Conservation (phyloP, 768 basidiomycete genomes). For the Flagelloscypha sp. region DNA sequence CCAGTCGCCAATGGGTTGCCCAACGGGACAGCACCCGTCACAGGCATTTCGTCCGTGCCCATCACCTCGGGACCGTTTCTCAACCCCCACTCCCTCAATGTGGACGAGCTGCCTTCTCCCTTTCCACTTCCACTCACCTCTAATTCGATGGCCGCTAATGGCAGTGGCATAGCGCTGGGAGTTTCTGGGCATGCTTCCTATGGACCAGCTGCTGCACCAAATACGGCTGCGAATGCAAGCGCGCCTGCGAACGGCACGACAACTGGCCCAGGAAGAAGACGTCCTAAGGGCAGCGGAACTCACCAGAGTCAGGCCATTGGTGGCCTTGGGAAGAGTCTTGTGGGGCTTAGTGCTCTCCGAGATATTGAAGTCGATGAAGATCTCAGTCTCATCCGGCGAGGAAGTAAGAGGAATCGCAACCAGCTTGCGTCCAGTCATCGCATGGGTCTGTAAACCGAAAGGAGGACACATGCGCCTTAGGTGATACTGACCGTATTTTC, state of each 20-base stretch:
- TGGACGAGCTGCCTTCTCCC: conserved; percentile 81
- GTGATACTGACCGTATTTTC: too few relatives aligned
- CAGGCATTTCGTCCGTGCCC: conserved; percentile 45
- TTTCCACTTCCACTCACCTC: conserved; percentile 70
- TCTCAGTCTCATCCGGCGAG: conserved; percentile 69
- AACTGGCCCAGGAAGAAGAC: conserved; percentile 34
- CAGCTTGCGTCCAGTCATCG: too few relatives aligned
- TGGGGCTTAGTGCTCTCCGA: conserved; percentile 46
- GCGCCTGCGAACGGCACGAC: conserved; percentile 23
- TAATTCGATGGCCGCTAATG: conserved; percentile 30
- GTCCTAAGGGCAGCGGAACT: conserved; percentile 44
- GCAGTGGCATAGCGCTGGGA: conserved; percentile 15
- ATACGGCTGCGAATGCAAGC: conserved; percentile 9
- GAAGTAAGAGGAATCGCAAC: conserved; percentile 54
- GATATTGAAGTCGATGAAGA: conserved; percentile 70
- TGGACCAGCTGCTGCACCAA: conserved; percentile 12
- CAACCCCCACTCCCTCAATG: conserved; percentile 78
- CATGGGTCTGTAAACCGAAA: too few relatives aligned
- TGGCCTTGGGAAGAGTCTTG: conserved; percentile 67
- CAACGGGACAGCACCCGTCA: too few relatives aligned
- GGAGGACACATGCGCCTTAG: too few relatives aligned
- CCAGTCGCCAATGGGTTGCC: too few relatives aligned
- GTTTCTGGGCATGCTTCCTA: background rate
- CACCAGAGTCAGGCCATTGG: conserved; percentile 54
- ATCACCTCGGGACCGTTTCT: conserved; percentile 62